Conservation (phyloP, 306 rosid species). For the Ormosia semicastrata region DNA sequence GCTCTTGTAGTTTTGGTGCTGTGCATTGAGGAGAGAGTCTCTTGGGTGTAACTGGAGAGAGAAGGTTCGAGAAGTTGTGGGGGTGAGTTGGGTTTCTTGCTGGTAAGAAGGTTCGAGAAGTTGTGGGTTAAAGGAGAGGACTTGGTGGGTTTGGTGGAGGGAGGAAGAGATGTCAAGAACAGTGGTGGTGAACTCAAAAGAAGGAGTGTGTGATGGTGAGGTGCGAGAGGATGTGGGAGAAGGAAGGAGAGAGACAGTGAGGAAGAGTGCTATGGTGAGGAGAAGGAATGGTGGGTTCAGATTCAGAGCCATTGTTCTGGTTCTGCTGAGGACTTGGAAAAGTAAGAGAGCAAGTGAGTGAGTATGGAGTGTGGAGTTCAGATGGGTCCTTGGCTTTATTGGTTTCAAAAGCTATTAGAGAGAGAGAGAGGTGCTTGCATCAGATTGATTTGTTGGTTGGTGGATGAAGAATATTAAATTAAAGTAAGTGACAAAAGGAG, state of each 20-base stretch:
- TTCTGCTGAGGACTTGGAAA: too few relatives aligned
- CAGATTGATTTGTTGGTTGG: slow-evolving; percentile 38
- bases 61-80: slow-evolving; percentile 31
- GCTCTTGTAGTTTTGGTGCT: slow-evolving; percentile 46
- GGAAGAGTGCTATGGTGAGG: slow-evolving; percentile 7
- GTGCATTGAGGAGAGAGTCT: slow-evolving; percentile 35
- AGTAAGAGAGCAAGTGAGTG: not conserved
- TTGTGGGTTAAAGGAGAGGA: slow-evolving; percentile 48
- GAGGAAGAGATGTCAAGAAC: slow-evolving; percentile 56
- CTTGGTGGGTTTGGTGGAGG: slow-evolving; percentile 52
- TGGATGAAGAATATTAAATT: slow-evolving; percentile 10
- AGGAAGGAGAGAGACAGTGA: slow-evolving; percentile 18
- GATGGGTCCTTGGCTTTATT: slow-evolving; percentile 39
- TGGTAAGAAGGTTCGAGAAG: slow-evolving; percentile 20
- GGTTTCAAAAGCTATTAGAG: not conserved
- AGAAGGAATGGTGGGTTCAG: not conserved
- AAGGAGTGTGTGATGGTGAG: not conserved
- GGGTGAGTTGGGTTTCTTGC: not conserved
- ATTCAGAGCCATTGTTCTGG: slow-evolving; percentile 38
- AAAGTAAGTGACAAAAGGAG: not conserved
- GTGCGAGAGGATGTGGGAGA: slow-evolving; percentile 29
- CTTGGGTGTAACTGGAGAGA: slow-evolving; percentile 55
- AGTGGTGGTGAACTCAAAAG: slow-evolving; percentile 1
- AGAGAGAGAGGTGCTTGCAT: not conserved
- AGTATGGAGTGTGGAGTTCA: not conserved